Conservation (phyloP, 2,329 filamentous ascomycete species). For the Thermothelomyces thermophilus region DNA sequence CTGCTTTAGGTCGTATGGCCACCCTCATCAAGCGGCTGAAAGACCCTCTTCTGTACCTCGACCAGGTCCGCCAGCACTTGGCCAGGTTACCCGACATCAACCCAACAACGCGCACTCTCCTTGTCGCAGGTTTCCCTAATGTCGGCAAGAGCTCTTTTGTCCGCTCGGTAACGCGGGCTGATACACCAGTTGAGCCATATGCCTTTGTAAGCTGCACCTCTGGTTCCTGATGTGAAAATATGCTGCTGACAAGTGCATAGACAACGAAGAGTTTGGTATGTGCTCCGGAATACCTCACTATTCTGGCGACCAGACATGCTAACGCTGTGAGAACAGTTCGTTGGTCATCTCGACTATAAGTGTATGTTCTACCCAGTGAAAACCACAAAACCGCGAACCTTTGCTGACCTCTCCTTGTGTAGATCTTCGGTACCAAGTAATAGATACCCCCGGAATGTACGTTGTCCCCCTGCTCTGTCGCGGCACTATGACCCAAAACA, state of each 20-base stretch:
- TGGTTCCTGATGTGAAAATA: too few species aligned
- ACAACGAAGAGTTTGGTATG: constrained; percentile 77
- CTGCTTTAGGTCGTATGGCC: constrained; percentile 89
- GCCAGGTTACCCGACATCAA: constrained; percentile 98
- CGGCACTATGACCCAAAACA: too few species aligned
- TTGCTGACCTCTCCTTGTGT: constrained; percentile 18
- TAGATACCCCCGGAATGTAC: constrained; percentile 91
- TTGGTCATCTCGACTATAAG: constrained; percentile 97
- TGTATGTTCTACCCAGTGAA: constrained; percentile 33
- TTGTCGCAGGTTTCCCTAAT: constrained; percentile 97
- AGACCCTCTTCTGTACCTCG: constrained; percentile 89
- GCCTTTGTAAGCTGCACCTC: constrained; percentile 52
- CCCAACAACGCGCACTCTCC: constrained; percentile 88
- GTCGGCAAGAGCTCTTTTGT: constrained; percentile 97
- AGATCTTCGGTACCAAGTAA: constrained; percentile 54
- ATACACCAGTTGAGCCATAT: constrained; percentile 96
- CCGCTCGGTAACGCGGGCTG: constrained; percentile 82
- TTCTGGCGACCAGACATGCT: neutral
- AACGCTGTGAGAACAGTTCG: constrained; percentile 46
- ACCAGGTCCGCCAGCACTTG: constrained; percentile 92
- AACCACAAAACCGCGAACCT: neutral
- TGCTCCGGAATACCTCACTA: neutral
- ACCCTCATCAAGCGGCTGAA: constrained; percentile 93
- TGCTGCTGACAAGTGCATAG: constrained; percentile 24
- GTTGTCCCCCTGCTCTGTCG: neutral